Evolutionary conservation across 1,284 basidiomycete species (phyloP), one percentile per base, ranked within the genome.

Genomic region (Malassezia yamatoensis): DNA sequence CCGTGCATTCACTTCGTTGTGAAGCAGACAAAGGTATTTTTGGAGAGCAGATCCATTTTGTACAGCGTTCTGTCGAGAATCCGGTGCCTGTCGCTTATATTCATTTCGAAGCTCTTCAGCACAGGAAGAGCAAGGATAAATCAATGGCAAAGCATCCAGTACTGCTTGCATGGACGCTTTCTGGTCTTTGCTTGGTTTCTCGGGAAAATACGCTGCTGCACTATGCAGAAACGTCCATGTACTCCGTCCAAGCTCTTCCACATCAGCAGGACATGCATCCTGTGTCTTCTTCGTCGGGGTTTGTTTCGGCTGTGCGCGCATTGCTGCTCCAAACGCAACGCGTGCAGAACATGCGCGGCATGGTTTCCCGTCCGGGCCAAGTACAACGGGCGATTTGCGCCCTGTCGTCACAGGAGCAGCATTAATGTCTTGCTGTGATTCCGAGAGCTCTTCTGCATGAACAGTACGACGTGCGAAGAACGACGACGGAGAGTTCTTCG

Each of bases 321-420:
- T 62, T 16, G 72, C 70, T 8, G 63, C 60, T 15, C 65, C 54
- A 33, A 74, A 73, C 1, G 68, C 70, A 3, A 68, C 51, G 49
- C 70, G 70, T 6, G 67, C 62, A 48, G 66, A 67, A 59, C 72
- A 74, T 20, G 69, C 69, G 35, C 69, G 61, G 55, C 72, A 74
- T 16, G 72, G 72, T 43, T 74, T 74, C 4, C 72, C 72, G 46
- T 74, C 72, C 3, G 72, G 68, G 1, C 72, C 69, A 0, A 74
- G 58, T 13, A 73, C 63, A 0, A 73, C 62, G 16, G 55, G 37
- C 24, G 58, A 29, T 38, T 49, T 40, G 32, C 44, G 43, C n/a
- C 18, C 34, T 15, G 21, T 2, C 41, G 43, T 32, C 35, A 46
- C 18, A 11, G 42, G n/a, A 6, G 54, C 15, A 6, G 54, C 15